phyloP scores from a whole-genome alignment of 176 grass and related monocot genomes.

The Bonia amplexicaulis region DNA sequence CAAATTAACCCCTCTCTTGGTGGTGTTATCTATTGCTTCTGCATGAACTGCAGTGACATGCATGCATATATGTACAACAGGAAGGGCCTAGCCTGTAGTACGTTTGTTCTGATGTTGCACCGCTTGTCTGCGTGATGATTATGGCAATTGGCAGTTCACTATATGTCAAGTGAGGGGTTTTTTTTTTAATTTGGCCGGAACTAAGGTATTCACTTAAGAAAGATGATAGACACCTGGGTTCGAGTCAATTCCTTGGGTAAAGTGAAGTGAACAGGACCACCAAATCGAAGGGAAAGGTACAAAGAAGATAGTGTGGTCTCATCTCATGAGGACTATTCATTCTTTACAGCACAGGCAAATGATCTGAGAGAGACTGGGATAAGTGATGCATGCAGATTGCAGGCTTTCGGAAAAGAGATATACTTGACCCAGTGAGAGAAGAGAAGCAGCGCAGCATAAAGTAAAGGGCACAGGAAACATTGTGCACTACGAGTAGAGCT shows the following conservation, averaged over 20 bases:
- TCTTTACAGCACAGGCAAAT: constrained; percentile 5
- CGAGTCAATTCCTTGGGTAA: no score
- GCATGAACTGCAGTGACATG: neutral
- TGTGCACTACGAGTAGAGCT: neutral
- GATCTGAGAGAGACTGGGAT: neutral
- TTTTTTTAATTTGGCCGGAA: no score
- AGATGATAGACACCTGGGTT: no score
- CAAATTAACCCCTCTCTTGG: neutral
- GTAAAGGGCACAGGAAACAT: neutral
- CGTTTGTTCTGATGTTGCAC: neutral
- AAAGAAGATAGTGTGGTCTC: neutral
- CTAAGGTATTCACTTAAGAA: no score
- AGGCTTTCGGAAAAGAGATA: constrained; percentile 25
- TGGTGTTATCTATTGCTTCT: neutral
- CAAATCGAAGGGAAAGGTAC: neutral
- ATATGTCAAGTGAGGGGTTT: no score
- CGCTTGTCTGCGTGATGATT: neutral
- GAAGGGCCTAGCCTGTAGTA: neutral
- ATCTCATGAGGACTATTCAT: neutral
- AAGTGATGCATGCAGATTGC: neutral
- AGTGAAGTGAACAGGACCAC: neutral
- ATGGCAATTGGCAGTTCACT: neutral
- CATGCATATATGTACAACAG: neutral
- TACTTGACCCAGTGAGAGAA: neutral
- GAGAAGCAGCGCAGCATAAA: neutral